Conservation (phyloP, 306 rosid species). For the Boehmeria nivea region DNA sequence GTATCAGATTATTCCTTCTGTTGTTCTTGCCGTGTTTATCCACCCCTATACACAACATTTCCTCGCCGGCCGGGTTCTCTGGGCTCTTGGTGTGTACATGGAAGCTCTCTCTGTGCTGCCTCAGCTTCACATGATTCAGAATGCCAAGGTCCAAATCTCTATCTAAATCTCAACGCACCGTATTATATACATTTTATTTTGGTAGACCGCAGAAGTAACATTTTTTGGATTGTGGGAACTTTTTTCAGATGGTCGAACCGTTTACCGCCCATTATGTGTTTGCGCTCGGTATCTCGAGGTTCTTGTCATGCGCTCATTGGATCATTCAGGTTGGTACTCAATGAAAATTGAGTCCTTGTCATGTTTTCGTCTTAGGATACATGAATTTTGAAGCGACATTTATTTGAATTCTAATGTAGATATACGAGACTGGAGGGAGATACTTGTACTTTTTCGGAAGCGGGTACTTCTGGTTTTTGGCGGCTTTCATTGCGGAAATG, state of each 20-base stretch:
- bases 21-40: slow-evolving; percentile 37
- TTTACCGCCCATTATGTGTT: slow-evolving; percentile 79
- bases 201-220: too few relatives aligned
- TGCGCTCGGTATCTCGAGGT: slow-evolving; percentile 80
- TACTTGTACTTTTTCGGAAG: slow-evolving; percentile 33
- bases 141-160: slow-evolving; percentile 54
- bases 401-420: slow-evolving; percentile 28
- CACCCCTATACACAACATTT: slow-evolving; percentile 28
- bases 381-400: neutral
- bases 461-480: slow-evolving; percentile 52
- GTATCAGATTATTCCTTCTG: slow-evolving; percentile 47
- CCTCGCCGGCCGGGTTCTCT: slow-evolving; percentile 17
- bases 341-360: neutral
- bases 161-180: neutral
- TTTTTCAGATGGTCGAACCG: slow-evolving; percentile 64
- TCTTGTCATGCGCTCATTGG: slow-evolving; percentile 68
- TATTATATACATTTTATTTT: too few relatives aligned
- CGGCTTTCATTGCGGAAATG: slow-evolving; percentile 49
- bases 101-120: slow-evolving; percentile 75
- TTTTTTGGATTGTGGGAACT: too few relatives aligned
- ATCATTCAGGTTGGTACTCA: slow-evolving; percentile 42
- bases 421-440: slow-evolving; percentile 44
- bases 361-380: neutral
- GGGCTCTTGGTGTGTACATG: slow-evolving; percentile 59
- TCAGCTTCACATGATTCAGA: slow-evolving; percentile 70